A percentile compares a stretch with the other conserved stretches of the same genome.
These are phyloP conservation scores for Juncus inflexus DNA, from an alignment of 176 grass and related monocot species.

Conservation along the genomic window DNA sequence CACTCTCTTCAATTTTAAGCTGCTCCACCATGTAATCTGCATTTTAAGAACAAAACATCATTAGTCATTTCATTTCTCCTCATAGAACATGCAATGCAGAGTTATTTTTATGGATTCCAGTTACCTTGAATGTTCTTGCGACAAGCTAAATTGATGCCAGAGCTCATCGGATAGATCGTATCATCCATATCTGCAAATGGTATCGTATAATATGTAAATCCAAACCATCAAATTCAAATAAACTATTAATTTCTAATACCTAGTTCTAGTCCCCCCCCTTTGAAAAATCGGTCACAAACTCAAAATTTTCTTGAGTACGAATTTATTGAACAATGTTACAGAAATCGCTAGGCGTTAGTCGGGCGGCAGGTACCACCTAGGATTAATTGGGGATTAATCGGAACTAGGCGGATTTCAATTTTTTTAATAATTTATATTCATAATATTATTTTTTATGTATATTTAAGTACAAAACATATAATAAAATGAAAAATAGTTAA, in stretches of 20 bases:
- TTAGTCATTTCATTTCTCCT: background rate
- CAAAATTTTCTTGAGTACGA: no score
- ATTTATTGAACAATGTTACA: background rate
- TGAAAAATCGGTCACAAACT: no score
- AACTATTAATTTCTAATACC: no score
- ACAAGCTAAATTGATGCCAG: slow-evolving; percentile 80
- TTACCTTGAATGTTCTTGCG: slow-evolving; percentile 83
- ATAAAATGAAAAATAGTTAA: no score
- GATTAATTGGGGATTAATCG: no score
- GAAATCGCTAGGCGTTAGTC: no score
- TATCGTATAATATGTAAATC: background rate
- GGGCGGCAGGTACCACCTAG: no score
- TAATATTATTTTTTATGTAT: no score
- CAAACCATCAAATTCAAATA: background rate
- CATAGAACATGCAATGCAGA: background rate
- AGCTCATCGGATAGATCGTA: slow-evolving; percentile 78
- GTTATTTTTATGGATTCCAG: background rate
- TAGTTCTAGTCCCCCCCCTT: no score
- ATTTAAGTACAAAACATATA: no score
- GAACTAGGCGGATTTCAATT: no score
- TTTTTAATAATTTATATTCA: no score
- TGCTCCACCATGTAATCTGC: slow-evolving; percentile 81
- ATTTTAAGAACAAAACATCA: slow-evolving; percentile 11
- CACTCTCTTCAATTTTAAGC: slow-evolving; percentile 60
- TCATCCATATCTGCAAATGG: slow-evolving; percentile 80